Percentiles rank a stretch among this genome's conserved stretches.
These are phyloP conservation scores for Pythium insidiosum DNA, from an alignment of 352 stramenopile species.

Conservation along the genomic window DNA sequence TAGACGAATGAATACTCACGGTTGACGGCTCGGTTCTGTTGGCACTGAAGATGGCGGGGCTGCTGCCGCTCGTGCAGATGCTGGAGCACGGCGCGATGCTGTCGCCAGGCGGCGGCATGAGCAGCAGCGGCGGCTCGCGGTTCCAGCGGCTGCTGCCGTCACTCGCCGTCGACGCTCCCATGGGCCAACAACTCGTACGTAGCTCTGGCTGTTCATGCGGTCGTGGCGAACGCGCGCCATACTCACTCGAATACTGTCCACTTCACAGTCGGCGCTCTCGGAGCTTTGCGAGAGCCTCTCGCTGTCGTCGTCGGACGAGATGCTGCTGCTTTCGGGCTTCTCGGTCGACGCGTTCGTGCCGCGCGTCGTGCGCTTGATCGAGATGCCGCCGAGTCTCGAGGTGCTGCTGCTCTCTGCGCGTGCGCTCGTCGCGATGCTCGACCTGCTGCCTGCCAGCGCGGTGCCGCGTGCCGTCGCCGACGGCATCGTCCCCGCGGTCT, in stretches of 20 bases:
- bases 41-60: conserved; percentile 20
- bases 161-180: conserved; percentile 21
- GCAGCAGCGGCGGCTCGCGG: conserved; percentile 16
- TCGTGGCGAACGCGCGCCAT: background rate
- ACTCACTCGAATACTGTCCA: background rate
- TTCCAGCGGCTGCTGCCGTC: conserved; percentile 40
- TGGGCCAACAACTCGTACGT: conserved; percentile 34
- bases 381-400: conserved; percentile 39
- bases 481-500: conserved; percentile 42
- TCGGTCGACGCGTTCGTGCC: conserved; percentile 52
- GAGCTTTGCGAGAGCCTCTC: conserved; percentile 66
- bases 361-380: conserved; percentile 30
- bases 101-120: background rate
- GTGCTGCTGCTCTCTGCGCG: conserved; percentile 48
- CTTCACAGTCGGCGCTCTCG: conserved; percentile 26
- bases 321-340: conserved; percentile 54
- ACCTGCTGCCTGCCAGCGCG: conserved; percentile 35
- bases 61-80: conserved; percentile 53
- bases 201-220: background rate
- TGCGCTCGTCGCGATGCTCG: conserved; percentile 44
- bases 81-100: conserved; percentile 14
- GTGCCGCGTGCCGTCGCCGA: conserved; percentile 36
- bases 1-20: background rate
- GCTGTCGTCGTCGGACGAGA: conserved; percentile 59
- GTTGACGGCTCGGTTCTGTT: background rate